A percentile compares a stretch with the other conserved stretches of the same genome.
Conservation (phyloP, 2,329 filamentous ascomycete genomes). For the Verticillium nonalfalfae region DNA sequence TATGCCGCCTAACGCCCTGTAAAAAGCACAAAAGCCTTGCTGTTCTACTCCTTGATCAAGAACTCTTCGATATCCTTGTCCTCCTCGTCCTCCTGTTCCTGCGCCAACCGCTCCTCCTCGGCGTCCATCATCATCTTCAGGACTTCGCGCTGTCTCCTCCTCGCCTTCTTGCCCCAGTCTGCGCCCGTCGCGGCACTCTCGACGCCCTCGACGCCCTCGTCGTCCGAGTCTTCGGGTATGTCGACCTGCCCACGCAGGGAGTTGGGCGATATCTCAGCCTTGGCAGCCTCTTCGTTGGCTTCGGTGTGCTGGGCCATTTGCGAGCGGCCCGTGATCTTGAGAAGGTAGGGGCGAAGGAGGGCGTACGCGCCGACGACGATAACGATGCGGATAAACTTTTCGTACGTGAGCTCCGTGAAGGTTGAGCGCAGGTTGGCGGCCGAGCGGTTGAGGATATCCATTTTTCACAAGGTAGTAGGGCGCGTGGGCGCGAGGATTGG, state of each 20-base stretch:
- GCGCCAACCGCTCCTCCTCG: slow-evolving; percentile 51
- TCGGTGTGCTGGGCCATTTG: slow-evolving; percentile 57
- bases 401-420: slow-evolving; percentile 42
- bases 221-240: slow-evolving; percentile 46
- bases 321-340: slow-evolving; percentile 58
- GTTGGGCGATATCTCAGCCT: slow-evolving; percentile 57
- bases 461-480: neutral
- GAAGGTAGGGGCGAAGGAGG: slow-evolving; percentile 66
- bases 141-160: slow-evolving; percentile 61
- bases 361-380: slow-evolving; percentile 67
- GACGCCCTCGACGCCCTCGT: slow-evolving; percentile 36
- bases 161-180: slow-evolving; percentile 65
- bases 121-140: slow-evolving; percentile 59
- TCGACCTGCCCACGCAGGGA: slow-evolving; percentile 51
- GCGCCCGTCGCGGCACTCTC: slow-evolving; percentile 40
- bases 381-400: slow-evolving; percentile 62
- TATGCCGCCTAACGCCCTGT: slow-evolving; percentile 16
- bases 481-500: neutral
- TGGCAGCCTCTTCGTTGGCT: slow-evolving; percentile 36
- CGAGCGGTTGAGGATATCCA: slow-evolving; percentile 6
- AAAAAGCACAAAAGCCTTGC: slow-evolving; percentile 43
- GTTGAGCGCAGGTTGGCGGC: slow-evolving; percentile 41
- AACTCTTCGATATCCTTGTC: slow-evolving; percentile 73
- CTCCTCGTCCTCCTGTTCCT: slow-evolving; percentile 54
- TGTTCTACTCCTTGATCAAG: slow-evolving; percentile 42